phyloP scores from a whole-genome alignment of 148 eudicot species.

The Amaranthus hypochondriacus region DNA sequence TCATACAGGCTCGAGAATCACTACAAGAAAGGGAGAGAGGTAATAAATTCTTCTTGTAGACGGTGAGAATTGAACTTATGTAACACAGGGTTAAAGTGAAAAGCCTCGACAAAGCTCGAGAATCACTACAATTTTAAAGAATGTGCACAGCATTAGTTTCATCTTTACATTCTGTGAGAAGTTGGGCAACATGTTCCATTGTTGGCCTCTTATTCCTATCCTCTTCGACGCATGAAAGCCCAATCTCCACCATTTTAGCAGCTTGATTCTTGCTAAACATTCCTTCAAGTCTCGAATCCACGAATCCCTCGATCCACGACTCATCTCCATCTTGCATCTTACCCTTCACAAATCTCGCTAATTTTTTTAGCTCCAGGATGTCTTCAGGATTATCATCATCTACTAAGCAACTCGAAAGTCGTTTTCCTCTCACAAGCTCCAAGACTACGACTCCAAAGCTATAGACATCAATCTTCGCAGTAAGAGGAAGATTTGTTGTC shows the following conservation, averaged over 20 bases:
- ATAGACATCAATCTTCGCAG: conserved; percentile 58
- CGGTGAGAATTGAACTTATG: too few relatives aligned
- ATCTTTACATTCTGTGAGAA: conserved; percentile 41
- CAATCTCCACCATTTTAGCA: conserved; percentile 31
- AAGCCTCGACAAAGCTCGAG: too few relatives aligned
- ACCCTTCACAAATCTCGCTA: conserved; percentile 28
- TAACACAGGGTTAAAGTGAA: too few relatives aligned
- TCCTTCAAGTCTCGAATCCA: conserved; percentile 48
- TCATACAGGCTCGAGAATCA: too few relatives aligned
- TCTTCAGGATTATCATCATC: conserved; percentile 12
- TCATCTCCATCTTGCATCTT: conserved; percentile 28
- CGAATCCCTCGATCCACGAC: conserved; percentile 32
- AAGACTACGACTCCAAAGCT: conserved; percentile 58
- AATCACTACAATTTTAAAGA: too few relatives aligned
- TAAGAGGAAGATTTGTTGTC: conserved; percentile 57
- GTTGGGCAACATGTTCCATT: conserved; percentile 47
- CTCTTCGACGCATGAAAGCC: conserved; percentile 48
- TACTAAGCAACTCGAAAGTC: conserved; percentile 37
- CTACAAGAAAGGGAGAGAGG: too few relatives aligned
- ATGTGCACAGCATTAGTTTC: not conserved
- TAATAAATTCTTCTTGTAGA: too few relatives aligned
- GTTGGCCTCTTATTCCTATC: conserved; percentile 53
- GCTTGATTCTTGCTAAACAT: conserved; percentile 42
- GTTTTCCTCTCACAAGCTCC: conserved; percentile 57
- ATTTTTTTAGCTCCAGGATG: conserved; percentile 29